Evolutionary conservation across 192 early-diverging fungal genomes (phyloP).

Genomic region (Rhizoclosmatium globosum): DNA sequence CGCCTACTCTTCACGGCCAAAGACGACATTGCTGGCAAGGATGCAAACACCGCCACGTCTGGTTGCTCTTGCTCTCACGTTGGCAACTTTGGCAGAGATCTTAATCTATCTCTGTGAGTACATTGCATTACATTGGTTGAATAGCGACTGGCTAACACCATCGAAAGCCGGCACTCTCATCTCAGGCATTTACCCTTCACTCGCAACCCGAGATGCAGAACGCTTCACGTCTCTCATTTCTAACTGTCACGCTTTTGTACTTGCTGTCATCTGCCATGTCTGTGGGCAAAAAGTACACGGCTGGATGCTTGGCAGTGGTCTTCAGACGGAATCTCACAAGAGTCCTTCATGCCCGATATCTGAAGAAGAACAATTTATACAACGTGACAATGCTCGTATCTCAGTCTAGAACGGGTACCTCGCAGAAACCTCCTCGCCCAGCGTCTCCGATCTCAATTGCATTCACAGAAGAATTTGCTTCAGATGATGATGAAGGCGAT

Average conservation of each 20-base stretch:
- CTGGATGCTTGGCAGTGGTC: slow-evolving; percentile 70
- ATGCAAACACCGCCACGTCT: not conserved
- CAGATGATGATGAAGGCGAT: not conserved
- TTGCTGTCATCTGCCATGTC: slow-evolving; percentile 15
- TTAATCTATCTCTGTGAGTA: slow-evolving; percentile 4
- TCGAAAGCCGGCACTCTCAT: slow-evolving; percentile 63
- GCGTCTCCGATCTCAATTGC: no score
- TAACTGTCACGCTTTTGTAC: slow-evolving; percentile 30
- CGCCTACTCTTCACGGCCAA: no score
- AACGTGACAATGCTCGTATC: slow-evolving; percentile 17
- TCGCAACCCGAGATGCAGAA: slow-evolving; percentile 67
- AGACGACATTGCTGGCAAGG: no score
- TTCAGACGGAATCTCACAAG: slow-evolving; percentile 67
- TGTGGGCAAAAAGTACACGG: slow-evolving; percentile 66
- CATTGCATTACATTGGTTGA: not conserved
- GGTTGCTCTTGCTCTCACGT: not conserved
- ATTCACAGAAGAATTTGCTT: not conserved
- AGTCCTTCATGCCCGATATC: slow-evolving; percentile 67
- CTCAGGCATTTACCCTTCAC: slow-evolving; percentile 77
- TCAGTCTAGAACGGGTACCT: no score
- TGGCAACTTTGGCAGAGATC: slow-evolving; percentile 9
- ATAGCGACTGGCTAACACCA: not conserved
- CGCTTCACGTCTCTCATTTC: slow-evolving; percentile 66
- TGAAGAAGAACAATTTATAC: slow-evolving; percentile 77
- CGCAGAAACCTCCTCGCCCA: no score